Evolutionary conservation across 2,329 filamentous ascomycete genomes (phyloP).

Genomic region (Aspergillus brasiliensis): DNA sequence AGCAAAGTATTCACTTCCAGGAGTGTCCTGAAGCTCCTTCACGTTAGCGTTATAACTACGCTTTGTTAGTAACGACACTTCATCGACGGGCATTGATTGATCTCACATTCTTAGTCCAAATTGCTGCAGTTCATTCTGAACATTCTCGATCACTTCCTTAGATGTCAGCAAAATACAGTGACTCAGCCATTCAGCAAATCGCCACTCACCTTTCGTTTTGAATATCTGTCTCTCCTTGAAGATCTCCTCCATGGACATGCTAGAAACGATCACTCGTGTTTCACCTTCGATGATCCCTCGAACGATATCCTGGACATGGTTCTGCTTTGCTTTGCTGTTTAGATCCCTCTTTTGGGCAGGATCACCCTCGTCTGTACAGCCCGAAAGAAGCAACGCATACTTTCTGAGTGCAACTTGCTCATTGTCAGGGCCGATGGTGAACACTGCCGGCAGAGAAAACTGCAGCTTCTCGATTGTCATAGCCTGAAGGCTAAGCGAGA

Average conservation of each 20-base stretch:
- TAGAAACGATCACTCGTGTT: constrained; percentile 77
- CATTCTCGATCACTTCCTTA: constrained; percentile 65
- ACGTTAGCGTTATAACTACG: constrained; percentile 70
- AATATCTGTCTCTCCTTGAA: constrained; percentile 77
- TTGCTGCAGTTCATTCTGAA: constrained; percentile 76
- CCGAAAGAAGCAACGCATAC: constrained; percentile 78
- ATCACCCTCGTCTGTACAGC: constrained; percentile 51
- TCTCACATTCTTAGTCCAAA: constrained; percentile 73
- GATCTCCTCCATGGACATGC: constrained; percentile 93
- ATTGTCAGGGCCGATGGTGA: constrained; percentile 81
- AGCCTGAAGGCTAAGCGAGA: constrained; percentile 77
- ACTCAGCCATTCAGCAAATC: background rate
- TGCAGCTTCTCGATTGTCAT: constrained; percentile 90
- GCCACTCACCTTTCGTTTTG: constrained; percentile 64
- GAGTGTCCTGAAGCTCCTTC: constrained; percentile 83
- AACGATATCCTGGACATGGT: constrained; percentile 80
- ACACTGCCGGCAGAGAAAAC: constrained; percentile 78
- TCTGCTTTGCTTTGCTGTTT: constrained; percentile 50
- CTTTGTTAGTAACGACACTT: constrained; percentile 3
- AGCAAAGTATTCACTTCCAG: constrained; percentile 79
- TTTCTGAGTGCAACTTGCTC: constrained; percentile 71
- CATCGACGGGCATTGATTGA: background rate
- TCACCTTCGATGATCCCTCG: constrained; percentile 91
- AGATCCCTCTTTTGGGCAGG: constrained; percentile 37
- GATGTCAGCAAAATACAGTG: background rate